These are phyloP conservation scores for Glebionis coronaria DNA, from an alignment of 129 eudicot genomes.

Conservation along the genomic window DNA sequence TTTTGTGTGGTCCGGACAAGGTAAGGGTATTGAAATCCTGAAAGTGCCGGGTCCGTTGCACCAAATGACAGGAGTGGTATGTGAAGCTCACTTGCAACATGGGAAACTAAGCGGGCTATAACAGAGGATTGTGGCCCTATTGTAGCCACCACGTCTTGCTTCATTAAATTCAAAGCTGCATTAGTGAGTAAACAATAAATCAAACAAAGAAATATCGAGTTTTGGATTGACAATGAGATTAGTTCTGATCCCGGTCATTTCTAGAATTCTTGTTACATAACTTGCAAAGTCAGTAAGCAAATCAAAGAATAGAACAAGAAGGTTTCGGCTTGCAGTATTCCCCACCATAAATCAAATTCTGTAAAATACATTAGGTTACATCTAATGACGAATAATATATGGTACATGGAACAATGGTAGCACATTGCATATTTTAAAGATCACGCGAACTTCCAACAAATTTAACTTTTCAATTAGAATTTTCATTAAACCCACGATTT, in stretches of 20 bases:
- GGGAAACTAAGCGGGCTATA: slow-evolving; percentile 63
- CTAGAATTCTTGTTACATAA: not conserved
- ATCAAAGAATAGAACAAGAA: not conserved
- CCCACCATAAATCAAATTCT: not conserved
- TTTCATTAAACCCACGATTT: no score
- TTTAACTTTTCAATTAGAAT: not conserved
- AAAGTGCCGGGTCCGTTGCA: slow-evolving; percentile 80
- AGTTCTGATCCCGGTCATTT: not conserved
- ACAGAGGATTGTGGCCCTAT: slow-evolving; percentile 92
- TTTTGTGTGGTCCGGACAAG: slow-evolving; percentile 62
- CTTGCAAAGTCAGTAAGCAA: not conserved
- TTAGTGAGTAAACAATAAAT: slow-evolving; percentile 12
- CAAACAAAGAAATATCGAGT: not conserved
- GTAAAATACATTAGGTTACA: not conserved
- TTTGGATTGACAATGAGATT: not conserved
- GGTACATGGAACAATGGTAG: not conserved
- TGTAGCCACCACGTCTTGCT: slow-evolving; percentile 59
- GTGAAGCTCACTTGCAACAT: slow-evolving; percentile 58
- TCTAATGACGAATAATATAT: not conserved
- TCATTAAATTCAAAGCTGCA: slow-evolving; percentile 80
- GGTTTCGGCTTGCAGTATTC: not conserved
- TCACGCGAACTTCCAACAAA: not conserved
- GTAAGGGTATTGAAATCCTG: slow-evolving; percentile 63
- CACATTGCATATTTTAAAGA: not conserved
- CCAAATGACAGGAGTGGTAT: slow-evolving; percentile 72